Conservation (phyloP, 1,284 basidiomycete species). For the Puccinia coronata region DNA sequence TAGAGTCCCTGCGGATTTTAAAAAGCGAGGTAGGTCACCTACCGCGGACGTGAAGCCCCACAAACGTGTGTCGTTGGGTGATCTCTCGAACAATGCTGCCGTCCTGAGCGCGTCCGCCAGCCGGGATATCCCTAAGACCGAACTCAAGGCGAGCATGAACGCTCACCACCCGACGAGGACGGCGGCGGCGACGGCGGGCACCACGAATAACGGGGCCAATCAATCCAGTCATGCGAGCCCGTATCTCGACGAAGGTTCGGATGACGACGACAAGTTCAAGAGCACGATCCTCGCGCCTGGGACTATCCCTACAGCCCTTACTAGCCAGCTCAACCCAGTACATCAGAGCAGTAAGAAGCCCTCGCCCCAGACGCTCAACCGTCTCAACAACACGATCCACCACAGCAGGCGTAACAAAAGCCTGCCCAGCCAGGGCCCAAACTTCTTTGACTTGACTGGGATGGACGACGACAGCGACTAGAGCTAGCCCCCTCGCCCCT, state of each 20-base stretch:
- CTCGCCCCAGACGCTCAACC: neutral
- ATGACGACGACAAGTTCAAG: constrained; percentile 2
- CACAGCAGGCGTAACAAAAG: too few species aligned
- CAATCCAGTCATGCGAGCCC: neutral
- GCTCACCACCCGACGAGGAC: neutral
- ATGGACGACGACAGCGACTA: neutral
- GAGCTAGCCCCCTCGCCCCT: neutral
- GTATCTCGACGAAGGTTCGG: neutral
- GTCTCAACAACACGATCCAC: neutral
- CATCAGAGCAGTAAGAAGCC: neutral
- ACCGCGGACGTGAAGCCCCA: neutral
- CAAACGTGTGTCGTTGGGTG: neutral
- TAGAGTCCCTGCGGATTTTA: neutral
- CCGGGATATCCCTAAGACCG: neutral
- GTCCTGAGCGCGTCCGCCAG: neutral
- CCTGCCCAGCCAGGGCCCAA: neutral
- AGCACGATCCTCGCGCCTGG: neutral
- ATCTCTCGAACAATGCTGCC: neutral
- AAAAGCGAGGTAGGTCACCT: neutral
- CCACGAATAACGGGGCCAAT: neutral
- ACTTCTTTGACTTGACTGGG: constrained; percentile 16
- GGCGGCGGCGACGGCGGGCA: neutral
- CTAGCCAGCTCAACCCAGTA: neutral
- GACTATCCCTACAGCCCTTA: neutral
- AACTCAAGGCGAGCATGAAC: neutral